A percentile compares a stretch with the other conserved stretches of the same genome.
Evolutionary conservation across 345 rosid species (phyloP).

Genomic region (Citrus mangshanensis): DNA sequence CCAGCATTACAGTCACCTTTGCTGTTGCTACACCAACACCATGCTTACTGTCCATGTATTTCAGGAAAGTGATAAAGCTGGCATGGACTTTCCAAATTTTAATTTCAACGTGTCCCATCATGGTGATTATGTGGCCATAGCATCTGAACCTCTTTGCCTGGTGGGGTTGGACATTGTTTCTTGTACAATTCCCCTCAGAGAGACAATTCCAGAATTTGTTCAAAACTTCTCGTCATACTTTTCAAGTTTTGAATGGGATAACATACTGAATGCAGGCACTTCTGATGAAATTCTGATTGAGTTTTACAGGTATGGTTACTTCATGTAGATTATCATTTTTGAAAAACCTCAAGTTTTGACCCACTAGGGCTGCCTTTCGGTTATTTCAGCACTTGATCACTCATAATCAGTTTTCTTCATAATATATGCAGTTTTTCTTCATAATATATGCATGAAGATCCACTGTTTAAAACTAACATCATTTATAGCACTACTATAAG

Average conservation of each 20-base stretch:
- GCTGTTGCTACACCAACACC: background rate
- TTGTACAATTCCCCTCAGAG: constrained; percentile 30
- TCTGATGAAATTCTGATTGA: constrained; percentile 37
- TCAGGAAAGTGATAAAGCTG: constrained; percentile 36
- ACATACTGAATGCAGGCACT: constrained; percentile 36
- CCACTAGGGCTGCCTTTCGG: background rate
- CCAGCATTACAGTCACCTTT: background rate
- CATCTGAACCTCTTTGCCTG: constrained; percentile 69
- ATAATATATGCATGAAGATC: background rate
- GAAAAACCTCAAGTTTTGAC: background rate
- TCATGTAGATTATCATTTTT: background rate
- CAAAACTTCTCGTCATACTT: constrained; percentile 51
- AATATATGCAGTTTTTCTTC: background rate
- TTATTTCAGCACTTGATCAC: background rate
- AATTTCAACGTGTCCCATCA: constrained; percentile 74
- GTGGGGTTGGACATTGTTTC: constrained; percentile 67
- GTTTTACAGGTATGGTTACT: constrained; percentile 52
- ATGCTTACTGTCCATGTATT: constrained; percentile 6
- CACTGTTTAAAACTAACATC: background rate
- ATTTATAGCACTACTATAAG: no score
- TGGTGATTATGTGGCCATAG: constrained; percentile 69
- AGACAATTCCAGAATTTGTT: constrained; percentile 45
- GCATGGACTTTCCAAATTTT: constrained; percentile 46
- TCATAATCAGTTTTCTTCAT: background rate
- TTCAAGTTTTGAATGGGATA: constrained; percentile 56